Evolutionary conservation across 768 basidiomycete genomes (phyloP).

Genomic region (Pisolithus marmoratus): DNA sequence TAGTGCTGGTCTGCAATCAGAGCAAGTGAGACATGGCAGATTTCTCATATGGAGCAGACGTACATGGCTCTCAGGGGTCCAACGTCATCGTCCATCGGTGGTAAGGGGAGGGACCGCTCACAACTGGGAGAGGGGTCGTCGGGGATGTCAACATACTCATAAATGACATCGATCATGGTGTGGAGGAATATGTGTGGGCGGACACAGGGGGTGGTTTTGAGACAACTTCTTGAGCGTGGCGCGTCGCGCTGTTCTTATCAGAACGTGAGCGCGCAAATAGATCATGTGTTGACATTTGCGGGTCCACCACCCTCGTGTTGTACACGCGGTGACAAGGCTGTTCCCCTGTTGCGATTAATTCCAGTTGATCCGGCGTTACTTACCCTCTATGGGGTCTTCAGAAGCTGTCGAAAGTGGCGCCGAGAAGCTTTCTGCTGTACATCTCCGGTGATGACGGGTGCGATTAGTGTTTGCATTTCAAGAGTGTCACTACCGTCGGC

Average conservation of each 20-base stretch:
- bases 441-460: slow-evolving; percentile 11
- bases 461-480: not conserved
- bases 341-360: slow-evolving; percentile 18
- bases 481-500: not conserved
- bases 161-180: not conserved
- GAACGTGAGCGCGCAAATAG: slow-evolving; percentile 14
- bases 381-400: slow-evolving; percentile 15
- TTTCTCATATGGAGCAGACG: not conserved
- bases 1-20: not conserved
- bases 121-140: not conserved
- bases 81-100: not conserved
- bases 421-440: slow-evolving; percentile 1
- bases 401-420: slow-evolving; percentile 11
- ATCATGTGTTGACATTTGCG: slow-evolving; percentile 27
- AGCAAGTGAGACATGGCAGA: not conserved
- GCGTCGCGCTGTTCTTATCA: slow-evolving; percentile 26
- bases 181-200: not conserved
- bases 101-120: not conserved
- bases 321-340: slow-evolving; percentile 29
- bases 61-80: not conserved
- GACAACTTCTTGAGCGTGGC: not conserved
- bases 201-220: not conserved
- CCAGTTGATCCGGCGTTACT: slow-evolving; percentile 16
- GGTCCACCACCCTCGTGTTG: slow-evolving; percentile 32
- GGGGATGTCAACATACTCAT: not conserved